Base-by-base conservation (phyloP, 2,329 filamentous ascomycete genomes). In the Cladosporium oxysporum region DNA sequence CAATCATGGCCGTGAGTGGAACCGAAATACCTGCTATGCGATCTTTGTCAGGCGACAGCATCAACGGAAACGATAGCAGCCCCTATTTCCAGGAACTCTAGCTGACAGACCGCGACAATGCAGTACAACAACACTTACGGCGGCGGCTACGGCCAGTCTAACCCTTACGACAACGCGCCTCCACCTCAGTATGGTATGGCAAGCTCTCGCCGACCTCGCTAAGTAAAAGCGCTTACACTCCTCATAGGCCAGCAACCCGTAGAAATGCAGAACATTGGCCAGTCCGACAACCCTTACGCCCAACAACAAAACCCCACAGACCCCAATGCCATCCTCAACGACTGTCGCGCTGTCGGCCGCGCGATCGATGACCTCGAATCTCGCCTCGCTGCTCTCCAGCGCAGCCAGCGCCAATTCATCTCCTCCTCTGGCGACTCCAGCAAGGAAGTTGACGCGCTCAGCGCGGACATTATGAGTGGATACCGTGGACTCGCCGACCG, bases 401-500 rank as follows among this genome's bases (percentile, higher is more conserved):
- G 84, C 77, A 83, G 92, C 44, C 91, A 94, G 75, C 85, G 88
- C 69, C 87, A 89, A 37, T 87, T 97, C 69, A 89, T 88, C 72
- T 87, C 87, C 50, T 86, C 88, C 63, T 90, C 88, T 73, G 83
- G 86, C 67, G 85, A 86, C 53, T 87, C 88, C 72, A 86, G 86
- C 68, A 73, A 71, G 68, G 85, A 91, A 73, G 87, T 97, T 70
- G 91, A 96, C 69, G 81, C 83, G 65, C 84, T 93, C 66, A 90
- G 88, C 70, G 84, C 89, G 53, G 89, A 94, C 70, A 94, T 93
- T 71, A 96, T 96, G 88, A 87, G 86, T 61, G 84, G 89, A 64
- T 97, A 96, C 83, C 89, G 91, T 69, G 87, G 85, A 67, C 86
- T 98, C 66, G 91, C 90, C 65, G 88, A 90, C 62, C 90, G 91